Evolutionary conservation across 371 early-diverging fungal species (phyloP).

Genomic region (Entomophthora muscae): DNA sequence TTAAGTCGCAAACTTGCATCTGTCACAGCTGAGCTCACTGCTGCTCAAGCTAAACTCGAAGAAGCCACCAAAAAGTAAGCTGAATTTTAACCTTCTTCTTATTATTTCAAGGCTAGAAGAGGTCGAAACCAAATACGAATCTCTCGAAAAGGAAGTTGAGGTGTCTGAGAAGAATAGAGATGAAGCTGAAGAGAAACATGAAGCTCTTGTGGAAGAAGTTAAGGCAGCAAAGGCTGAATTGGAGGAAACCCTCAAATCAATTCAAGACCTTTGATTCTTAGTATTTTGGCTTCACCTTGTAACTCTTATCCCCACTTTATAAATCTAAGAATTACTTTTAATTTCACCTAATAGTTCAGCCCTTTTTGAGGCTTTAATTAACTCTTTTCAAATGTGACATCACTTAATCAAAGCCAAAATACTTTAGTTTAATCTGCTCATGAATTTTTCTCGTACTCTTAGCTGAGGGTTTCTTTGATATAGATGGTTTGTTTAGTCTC

Average conservation of each 20-base stretch:
- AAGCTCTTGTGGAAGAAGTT: slow-evolving; percentile 4
- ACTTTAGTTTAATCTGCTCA: no score
- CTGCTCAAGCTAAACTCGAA: slow-evolving; percentile 1
- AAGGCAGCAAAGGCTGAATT: slow-evolving; percentile 8
- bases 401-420: no score
- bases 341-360: no score
- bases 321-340: neutral
- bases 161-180: neutral
- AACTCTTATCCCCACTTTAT: neutral
- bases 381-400: no score
- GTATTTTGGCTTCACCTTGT: neutral
- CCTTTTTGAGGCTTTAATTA: no score
- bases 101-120: slow-evolving; percentile 1
- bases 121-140: slow-evolving; percentile 2
- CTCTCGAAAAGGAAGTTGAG: slow-evolving; percentile 5
- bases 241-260: slow-evolving; percentile 7
- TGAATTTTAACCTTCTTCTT: neutral
- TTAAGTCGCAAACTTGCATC: neutral
- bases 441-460: no score
- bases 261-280: slow-evolving; percentile 8
- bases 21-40: neutral
- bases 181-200: slow-evolving; percentile 8
- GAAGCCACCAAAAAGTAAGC: slow-evolving; percentile 8
- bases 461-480: no score
- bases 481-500: no score